Evolutionary conservation across 345 rosid genomes (phyloP).

Genomic region (Citropsis articulata): DNA sequence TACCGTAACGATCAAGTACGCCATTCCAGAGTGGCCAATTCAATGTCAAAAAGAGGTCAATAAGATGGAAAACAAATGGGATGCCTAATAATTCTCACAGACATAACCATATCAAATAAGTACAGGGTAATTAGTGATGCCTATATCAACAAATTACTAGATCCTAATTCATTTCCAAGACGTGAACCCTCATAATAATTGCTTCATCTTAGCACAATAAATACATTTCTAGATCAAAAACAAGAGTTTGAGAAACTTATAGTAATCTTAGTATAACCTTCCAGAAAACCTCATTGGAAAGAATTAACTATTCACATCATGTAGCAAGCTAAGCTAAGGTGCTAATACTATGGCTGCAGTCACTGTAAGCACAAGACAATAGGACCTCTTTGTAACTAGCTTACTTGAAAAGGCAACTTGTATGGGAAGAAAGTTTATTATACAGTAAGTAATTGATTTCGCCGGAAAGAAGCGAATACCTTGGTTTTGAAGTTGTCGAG

Average conservation of each 20-base stretch:
- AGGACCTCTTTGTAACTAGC: neutral
- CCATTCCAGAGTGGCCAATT: neutral
- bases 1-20: neutral
- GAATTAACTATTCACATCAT: neutral
- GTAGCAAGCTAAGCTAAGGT: neutral
- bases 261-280: neutral
- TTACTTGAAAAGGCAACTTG: neutral
- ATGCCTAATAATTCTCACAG: neutral
- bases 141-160: neutral
- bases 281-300: neutral
- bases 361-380: neutral
- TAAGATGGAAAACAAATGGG: neutral
- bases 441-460: neutral
- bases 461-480: slow-evolving; percentile 34
- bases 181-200: neutral
- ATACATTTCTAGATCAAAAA: neutral
- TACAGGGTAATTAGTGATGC: neutral
- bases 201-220: neutral
- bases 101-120: neutral
- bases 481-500: slow-evolving; percentile 71
- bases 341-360: neutral
- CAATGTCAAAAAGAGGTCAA: neutral
- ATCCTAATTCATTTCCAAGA: neutral
- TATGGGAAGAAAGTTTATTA: neutral
- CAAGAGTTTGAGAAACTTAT: neutral